Percentiles rank a stretch among this genome's conserved stretches.
phyloP scores from a whole-genome alignment of 2,329 filamentous ascomycete species.

The Aspergillus sp. region DNA sequence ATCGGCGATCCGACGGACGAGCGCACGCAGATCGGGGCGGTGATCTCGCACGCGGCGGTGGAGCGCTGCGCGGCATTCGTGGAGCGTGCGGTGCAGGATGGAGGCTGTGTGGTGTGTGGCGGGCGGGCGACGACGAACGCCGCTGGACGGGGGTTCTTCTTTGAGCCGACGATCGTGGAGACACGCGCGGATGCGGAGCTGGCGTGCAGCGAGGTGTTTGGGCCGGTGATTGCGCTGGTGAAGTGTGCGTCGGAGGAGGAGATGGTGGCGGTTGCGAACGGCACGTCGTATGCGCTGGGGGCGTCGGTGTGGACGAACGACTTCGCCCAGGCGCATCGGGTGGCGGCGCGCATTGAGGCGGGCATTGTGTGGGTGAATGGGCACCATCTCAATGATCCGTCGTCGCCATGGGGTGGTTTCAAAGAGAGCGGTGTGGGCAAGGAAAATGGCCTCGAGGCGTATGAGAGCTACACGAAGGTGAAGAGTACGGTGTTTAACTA shows the following conservation, averaged over 20 bases:
- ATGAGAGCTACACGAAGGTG: constrained; percentile 53
- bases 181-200: constrained; percentile 21
- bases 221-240: constrained; percentile 50
- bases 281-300: constrained; percentile 50
- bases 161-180: constrained; percentile 45
- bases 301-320: constrained; percentile 53
- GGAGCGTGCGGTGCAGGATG: constrained; percentile 33
- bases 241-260: constrained; percentile 48
- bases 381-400: constrained; percentile 70
- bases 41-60: constrained; percentile 50
- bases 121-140: constrained; percentile 44
- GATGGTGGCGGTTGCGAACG: constrained; percentile 48
- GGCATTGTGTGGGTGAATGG: constrained; percentile 50
- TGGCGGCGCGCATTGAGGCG: constrained; percentile 47
- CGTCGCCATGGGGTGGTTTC: constrained; percentile 67
- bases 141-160: constrained; percentile 53
- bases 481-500: constrained; percentile 57
- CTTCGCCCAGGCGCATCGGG: constrained; percentile 47
- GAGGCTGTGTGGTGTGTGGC: constrained; percentile 45
- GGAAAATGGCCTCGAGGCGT: constrained; percentile 68
- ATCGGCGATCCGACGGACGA: constrained; percentile 59
- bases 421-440: constrained; percentile 67
- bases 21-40: constrained; percentile 61
- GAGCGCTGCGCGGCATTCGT: constrained; percentile 39
- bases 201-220: constrained; percentile 47